These are phyloP conservation scores for Entelexis sorbosivorans DNA, from an alignment of 1,139 yeast species.

Conservation along the genomic window DNA sequence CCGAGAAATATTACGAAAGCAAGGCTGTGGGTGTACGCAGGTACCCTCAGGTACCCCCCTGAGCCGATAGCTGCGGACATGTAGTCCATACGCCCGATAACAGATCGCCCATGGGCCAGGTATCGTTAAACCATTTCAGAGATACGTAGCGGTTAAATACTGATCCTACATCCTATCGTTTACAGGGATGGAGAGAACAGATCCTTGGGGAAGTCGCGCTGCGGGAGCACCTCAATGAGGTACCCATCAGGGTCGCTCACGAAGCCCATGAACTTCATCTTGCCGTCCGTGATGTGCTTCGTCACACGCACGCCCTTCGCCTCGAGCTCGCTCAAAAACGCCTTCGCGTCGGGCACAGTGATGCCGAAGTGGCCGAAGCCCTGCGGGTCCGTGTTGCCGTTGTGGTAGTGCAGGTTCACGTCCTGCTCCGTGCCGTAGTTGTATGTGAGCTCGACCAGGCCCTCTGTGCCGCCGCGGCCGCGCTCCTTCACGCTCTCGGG, in stretches of 20 bases:
- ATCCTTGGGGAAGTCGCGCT: constrained; percentile 21
- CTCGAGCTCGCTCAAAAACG: constrained; percentile 44
- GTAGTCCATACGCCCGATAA: no score
- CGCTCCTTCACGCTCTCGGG: constrained; percentile 25
- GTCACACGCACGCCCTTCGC: constrained; percentile 41
- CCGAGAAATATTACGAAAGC: neutral
- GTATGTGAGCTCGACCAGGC: constrained; percentile 78
- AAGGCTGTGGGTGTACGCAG: neutral
- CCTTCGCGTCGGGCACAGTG: constrained; percentile 51
- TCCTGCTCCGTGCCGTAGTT: constrained; percentile 92
- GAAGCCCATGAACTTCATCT: constrained; percentile 57
- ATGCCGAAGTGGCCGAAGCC: constrained; percentile 86
- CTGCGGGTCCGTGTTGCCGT: constrained; percentile 65
- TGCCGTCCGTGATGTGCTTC: constrained; percentile 45
- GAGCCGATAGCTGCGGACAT: neutral
- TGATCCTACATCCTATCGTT: neutral
- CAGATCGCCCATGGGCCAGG: no score
- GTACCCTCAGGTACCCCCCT: neutral
- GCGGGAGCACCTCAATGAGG: constrained; percentile 59
- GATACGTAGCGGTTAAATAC: no score
- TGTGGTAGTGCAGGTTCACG: constrained; percentile 64
- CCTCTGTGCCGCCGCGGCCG: constrained; percentile 37
- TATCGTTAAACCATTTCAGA: no score
- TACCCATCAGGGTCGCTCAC: constrained; percentile 90
- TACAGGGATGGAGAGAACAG: constrained; percentile 1